Evolutionary conservation across 805 yeast genomes (phyloP).

Genomic region (Candida pini): DNA sequence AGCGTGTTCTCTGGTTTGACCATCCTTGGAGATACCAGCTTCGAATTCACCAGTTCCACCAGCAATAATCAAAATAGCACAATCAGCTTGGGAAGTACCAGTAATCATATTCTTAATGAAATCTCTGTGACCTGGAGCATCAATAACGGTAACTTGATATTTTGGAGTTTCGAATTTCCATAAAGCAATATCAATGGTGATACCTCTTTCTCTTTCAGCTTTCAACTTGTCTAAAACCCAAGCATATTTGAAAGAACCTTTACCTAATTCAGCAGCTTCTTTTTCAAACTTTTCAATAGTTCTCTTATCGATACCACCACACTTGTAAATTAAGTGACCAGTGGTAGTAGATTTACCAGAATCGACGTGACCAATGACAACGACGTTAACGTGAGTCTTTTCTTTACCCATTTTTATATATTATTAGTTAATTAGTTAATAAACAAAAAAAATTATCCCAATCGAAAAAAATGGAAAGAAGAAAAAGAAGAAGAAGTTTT

Average conservation of each 20-base stretch:
- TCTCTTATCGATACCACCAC: constrained; percentile 99
- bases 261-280: constrained; percentile 96
- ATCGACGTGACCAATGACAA: constrained; percentile 99
- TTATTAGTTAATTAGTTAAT: not conserved
- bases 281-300: constrained; percentile 95
- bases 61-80: constrained; percentile 86
- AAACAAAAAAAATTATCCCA: not conserved
- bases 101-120: constrained; percentile 95
- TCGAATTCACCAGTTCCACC: constrained; percentile 94
- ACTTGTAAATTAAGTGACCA: constrained; percentile 98
- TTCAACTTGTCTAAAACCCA: constrained; percentile 94
- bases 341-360: constrained; percentile 98
- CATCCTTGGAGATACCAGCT: constrained; percentile 92
- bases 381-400: constrained; percentile 98
- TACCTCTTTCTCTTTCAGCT: constrained; percentile 97
- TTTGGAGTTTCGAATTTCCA: constrained; percentile 92
- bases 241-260: constrained; percentile 97
- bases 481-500: constrained; percentile 1
- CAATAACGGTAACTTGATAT: constrained; percentile 85
- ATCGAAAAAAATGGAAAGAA: constrained; percentile 1
- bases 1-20: constrained; percentile 95
- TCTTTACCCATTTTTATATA: constrained; percentile 42
- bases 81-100: constrained; percentile 92
- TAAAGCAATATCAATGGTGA: constrained; percentile 89
- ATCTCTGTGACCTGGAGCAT: constrained; percentile 96